phyloP scores from a whole-genome alignment of 257 asterid species.

The Penstemon barbatus region DNA sequence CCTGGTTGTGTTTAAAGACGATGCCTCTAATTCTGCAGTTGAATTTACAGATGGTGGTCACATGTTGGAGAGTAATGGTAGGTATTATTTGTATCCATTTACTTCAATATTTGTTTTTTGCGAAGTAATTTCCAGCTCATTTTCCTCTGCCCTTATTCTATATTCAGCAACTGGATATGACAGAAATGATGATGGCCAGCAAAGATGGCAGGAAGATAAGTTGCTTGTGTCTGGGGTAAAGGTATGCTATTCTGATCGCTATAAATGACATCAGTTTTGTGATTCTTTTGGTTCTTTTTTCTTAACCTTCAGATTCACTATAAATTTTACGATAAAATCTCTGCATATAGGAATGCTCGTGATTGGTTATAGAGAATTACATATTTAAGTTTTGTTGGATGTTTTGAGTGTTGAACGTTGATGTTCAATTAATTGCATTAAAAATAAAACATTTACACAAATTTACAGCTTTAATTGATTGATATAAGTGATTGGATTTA shows the following conservation, averaged over 20 bases:
- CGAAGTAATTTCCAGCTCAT: slow-evolving; percentile 18
- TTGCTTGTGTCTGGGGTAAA: slow-evolving; percentile 32
- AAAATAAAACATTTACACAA: background rate
- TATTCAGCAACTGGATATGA: slow-evolving; percentile 53
- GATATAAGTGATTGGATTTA: background rate
- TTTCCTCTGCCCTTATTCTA: slow-evolving; percentile 25
- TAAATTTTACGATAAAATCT: slow-evolving; percentile 2
- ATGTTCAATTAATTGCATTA: slow-evolving; percentile 2
- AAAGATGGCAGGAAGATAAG: slow-evolving; percentile 31
- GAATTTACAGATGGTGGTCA: slow-evolving; percentile 36
- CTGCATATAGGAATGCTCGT: background rate
- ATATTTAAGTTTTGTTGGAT: background rate
- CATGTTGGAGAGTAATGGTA: slow-evolving; percentile 49
- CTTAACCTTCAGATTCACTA: background rate
- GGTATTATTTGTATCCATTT: slow-evolving; percentile 33
- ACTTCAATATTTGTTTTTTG: background rate
- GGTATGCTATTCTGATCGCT: slow-evolving; percentile 40
- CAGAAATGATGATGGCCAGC: slow-evolving; percentile 32
- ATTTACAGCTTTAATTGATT: slow-evolving; percentile 6
- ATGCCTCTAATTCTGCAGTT: slow-evolving; percentile 40
- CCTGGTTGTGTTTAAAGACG: slow-evolving; percentile 64
- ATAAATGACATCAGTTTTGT: background rate
- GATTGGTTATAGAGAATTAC: background rate
- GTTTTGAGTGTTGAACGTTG: slow-evolving; percentile 7
- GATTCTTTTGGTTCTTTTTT: background rate